Conservation (phyloP, 1,284 basidiomycete species). For the Moesziomyces globuligerus region DNA sequence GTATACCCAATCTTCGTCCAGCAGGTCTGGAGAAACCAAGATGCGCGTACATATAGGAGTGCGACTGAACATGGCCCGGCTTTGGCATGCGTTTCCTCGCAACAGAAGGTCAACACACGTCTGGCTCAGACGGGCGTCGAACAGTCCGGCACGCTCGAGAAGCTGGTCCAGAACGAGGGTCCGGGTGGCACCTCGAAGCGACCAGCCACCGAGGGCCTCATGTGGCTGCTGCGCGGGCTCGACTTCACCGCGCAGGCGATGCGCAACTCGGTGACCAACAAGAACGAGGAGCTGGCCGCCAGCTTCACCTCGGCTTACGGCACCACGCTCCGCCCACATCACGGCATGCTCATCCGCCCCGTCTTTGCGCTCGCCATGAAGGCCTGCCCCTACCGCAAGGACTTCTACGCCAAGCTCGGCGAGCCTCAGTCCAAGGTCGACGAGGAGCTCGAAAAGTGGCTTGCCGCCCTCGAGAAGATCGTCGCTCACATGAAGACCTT, state of each 20-base stretch:
- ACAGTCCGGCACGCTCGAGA: conserved; percentile 80
- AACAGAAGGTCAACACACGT: conserved; percentile 75
- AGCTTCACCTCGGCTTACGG: conserved; percentile 89
- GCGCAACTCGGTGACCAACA: conserved; percentile 77
- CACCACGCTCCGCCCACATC: conserved; percentile 82
- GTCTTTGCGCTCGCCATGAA: conserved; percentile 94
- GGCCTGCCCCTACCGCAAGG: conserved; percentile 89
- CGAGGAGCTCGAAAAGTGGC: conserved; percentile 80
- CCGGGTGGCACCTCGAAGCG: conserved; percentile 82
- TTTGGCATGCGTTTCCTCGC: conserved; percentile 1
- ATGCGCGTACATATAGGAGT: not conserved
- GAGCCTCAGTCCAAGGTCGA: conserved; percentile 77
- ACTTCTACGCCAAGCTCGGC: conserved; percentile 89
- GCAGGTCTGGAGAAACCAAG: no score
- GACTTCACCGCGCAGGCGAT: conserved; percentile 90
- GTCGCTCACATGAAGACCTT: conserved; percentile 78
- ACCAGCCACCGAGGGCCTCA: conserved; percentile 85
- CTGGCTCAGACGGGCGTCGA: conserved; percentile 74
- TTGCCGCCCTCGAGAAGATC: conserved; percentile 78
- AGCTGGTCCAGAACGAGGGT: conserved; percentile 82
- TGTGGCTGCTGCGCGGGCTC: conserved; percentile 91
- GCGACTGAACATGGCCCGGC: not conserved
- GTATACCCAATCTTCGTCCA: not conserved
- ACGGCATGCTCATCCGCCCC: conserved; percentile 86
- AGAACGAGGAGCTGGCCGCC: conserved; percentile 76